Conservation (phyloP, 352 stramenopile genomes). For the Saprolegnia parasitica region DNA sequence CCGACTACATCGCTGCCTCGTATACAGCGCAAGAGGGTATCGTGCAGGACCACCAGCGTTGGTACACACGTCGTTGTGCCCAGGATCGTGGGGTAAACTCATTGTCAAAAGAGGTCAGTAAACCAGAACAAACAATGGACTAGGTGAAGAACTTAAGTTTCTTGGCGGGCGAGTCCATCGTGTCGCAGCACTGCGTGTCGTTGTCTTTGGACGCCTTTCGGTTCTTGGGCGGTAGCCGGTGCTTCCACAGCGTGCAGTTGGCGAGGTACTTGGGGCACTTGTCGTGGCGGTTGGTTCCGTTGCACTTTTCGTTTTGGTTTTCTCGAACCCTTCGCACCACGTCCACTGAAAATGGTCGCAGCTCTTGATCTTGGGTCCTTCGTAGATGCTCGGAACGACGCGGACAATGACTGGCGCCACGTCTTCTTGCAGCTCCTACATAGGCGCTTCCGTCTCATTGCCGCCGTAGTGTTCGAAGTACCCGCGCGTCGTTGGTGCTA, state of each 20-base stretch:
- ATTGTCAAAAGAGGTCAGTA: slow-evolving; percentile 19
- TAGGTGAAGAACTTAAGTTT: slow-evolving; percentile 77
- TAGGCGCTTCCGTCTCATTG: neutral
- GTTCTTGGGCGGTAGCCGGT: slow-evolving; percentile 81
- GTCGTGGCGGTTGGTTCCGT: slow-evolving; percentile 77
- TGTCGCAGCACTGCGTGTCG: slow-evolving; percentile 36
- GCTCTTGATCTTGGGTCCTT: slow-evolving; percentile 77
- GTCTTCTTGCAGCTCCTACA: slow-evolving; percentile 62
- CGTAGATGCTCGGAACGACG: slow-evolving; percentile 58
- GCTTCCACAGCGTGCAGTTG: slow-evolving; percentile 83
- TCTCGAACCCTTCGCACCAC: slow-evolving; percentile 80
- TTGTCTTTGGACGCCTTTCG: slow-evolving; percentile 58
- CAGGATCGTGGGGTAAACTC: neutral
- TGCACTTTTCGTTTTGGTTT: slow-evolving; percentile 81
- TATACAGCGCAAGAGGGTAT: too few relatives aligned
- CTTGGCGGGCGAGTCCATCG: slow-evolving; percentile 80
- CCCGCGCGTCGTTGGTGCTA: slow-evolving; percentile 45
- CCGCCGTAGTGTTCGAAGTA: neutral
- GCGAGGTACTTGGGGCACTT: slow-evolving; percentile 83
- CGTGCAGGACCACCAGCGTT: too few relatives aligned
- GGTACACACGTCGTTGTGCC: too few relatives aligned
- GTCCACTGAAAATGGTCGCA: slow-evolving; percentile 85
- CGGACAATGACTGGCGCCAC: slow-evolving; percentile 70
- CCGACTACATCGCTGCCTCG: too few relatives aligned
- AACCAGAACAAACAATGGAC: neutral